Evolutionary conservation across 2,329 filamentous ascomycete species (phyloP), one percentile per base, ranked within the genome.

Genomic region (Pyrenophora seminiperda): DNA sequence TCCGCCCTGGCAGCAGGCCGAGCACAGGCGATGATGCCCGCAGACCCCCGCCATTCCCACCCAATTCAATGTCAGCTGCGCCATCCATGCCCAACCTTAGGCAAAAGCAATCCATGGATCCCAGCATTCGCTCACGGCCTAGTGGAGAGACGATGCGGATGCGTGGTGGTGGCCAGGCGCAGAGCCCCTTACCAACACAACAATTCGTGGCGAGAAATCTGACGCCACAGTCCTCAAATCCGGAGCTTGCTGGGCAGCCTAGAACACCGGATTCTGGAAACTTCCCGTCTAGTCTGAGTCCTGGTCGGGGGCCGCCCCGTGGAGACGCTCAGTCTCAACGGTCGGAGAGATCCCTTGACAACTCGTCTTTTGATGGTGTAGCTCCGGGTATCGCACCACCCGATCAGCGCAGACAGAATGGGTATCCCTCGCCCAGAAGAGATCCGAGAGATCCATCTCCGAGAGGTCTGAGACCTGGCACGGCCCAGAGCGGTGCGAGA

Each of bases 171-270:
- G 61, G 44, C 59, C 67, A 44, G 71, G 62, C 43, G 60, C 67
- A 34, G 70, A 71, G 41, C 60, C 66, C 47, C 56, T 70, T 10
- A 40, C 59, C 59, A 29, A 56, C 56, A n/a, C 59, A 59, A 9
- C 59, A 66, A 20, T 54, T 63, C 18, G 51, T 63, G 29, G 63
- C 73, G 18, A 59, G 72, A 41, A 68, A 73, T 24, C 56, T 74
- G 42, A 75, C 71, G 5, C 73, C 74, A 3, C 69, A 76, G 41
- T 73, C 73, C 10, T 75, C 75, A 1, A 62, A 62, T 17, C 70
- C 72, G 4, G 75, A 76, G 31, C 61, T 76, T 36, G 60, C 53
- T 14, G 45, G 41, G 10, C 62, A 65, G n/a, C 65, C 70, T 18
- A 63, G 59, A 19, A 73, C 70, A 15, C 70, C 70, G 9, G 68